phyloP scores from a whole-genome alignment of 1,284 basidiomycete species.

The Athelia sp. region DNA sequence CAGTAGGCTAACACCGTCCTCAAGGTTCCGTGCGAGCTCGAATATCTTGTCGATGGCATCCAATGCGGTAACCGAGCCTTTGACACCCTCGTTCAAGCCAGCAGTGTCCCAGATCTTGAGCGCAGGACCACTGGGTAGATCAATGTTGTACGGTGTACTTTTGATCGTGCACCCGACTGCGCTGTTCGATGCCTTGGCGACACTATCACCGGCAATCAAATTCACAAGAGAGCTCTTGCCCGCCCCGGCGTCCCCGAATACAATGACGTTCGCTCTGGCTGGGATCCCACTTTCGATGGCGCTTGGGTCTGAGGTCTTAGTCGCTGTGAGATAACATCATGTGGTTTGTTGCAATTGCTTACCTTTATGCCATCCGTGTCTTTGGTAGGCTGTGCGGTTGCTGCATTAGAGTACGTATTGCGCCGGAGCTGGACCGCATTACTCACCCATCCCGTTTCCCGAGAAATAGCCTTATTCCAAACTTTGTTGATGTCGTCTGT shows the following conservation, averaged over 20 bases:
- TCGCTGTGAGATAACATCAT: too few species aligned
- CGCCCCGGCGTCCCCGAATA: slow-evolving; percentile 21
- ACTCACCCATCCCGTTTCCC: too few species aligned
- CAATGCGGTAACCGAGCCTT: slow-evolving; percentile 3
- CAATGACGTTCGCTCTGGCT: slow-evolving; percentile 19
- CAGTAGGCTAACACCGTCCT: slow-evolving; percentile 21
- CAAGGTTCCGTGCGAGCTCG: slow-evolving; percentile 14
- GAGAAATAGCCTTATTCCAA: too few species aligned
- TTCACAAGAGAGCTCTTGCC: slow-evolving; percentile 26
- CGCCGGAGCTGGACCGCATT: too few species aligned
- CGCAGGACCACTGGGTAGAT: slow-evolving; percentile 9
- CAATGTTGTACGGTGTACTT: background rate
- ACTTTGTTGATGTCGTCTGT: too few species aligned
- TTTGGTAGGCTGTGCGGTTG: too few species aligned
- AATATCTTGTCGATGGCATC: slow-evolving; percentile 12
- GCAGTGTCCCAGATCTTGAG: slow-evolving; percentile 25
- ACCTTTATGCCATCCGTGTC: too few species aligned
- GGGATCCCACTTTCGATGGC: too few species aligned
- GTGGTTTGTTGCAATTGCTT: too few species aligned
- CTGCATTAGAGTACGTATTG: too few species aligned
- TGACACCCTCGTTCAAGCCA: slow-evolving; percentile 15
- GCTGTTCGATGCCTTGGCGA: slow-evolving; percentile 14
- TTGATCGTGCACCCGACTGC: slow-evolving; percentile 16
- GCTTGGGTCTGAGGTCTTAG: too few species aligned
- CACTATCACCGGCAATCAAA: slow-evolving; percentile 10